Percentiles rank a stretch among this genome's conserved stretches.
phyloP scores from a whole-genome alignment of 805 yeast genomes.

The Zygoascus biomembranicola region DNA sequence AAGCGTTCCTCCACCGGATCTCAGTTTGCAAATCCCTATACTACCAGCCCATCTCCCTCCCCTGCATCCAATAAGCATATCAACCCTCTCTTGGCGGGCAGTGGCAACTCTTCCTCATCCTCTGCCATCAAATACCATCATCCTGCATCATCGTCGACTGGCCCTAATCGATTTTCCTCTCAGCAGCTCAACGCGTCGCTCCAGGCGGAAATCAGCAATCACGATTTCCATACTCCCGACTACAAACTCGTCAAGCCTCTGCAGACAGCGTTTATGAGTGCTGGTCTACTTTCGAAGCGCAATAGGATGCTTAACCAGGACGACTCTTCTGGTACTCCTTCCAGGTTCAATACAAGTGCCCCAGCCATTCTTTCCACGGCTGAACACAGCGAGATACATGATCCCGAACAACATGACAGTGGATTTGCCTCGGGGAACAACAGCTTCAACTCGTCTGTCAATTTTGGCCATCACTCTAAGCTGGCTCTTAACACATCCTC shows the following conservation, averaged over 20 bases:
- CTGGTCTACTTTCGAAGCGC: conserved; percentile 63
- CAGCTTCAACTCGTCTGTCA: neutral
- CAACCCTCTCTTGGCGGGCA: neutral
- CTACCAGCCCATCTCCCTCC: conserved; percentile 16
- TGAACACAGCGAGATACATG: neutral
- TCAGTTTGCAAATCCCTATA: neutral
- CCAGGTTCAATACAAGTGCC: conserved; percentile 3
- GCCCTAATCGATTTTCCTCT: conserved; percentile 4
- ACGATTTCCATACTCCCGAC: conserved; percentile 41
- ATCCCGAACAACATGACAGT: neutral
- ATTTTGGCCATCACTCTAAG: neutral
- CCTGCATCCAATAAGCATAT: conserved; percentile 4
- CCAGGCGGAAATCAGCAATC: conserved; percentile 8
- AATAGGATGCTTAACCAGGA: conserved; percentile 31
- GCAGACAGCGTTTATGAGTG: conserved; percentile 72
- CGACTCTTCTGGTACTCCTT: neutral
- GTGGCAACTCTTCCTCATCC: conserved; percentile 3
- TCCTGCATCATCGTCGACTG: conserved; percentile 8
- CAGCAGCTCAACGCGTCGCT: conserved; percentile 14
- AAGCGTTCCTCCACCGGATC: neutral
- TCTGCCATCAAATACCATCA: conserved; percentile 5
- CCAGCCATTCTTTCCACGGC: conserved; percentile 1
- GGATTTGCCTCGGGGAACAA: neutral
- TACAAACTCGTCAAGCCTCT: conserved; percentile 73
- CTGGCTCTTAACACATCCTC: neutral